Evolutionary conservation across 495 filamentous ascomycete genomes (phyloP).

Genomic region (Daldinia grandis): DNA sequence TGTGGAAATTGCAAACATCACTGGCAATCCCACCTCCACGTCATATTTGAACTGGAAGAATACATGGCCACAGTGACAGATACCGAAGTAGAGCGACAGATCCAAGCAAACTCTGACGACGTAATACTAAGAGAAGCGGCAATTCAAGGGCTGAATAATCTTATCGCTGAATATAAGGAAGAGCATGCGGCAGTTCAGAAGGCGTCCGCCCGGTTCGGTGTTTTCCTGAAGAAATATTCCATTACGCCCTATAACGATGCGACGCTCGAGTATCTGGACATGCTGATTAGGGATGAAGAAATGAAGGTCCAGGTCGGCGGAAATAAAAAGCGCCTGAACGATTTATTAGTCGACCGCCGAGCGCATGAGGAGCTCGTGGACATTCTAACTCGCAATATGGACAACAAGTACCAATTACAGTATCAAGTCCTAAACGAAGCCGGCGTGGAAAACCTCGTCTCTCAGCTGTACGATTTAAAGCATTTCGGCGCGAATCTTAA

Average conservation of each 20-base stretch:
- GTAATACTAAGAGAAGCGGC: slow-evolving; percentile 19
- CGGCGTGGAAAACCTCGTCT: neutral
- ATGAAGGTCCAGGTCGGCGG: neutral
- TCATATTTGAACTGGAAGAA: slow-evolving; percentile 42
- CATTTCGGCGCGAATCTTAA: neutral
- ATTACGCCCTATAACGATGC: slow-evolving; percentile 53
- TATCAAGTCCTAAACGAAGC: neutral
- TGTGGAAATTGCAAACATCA: slow-evolving; percentile 39
- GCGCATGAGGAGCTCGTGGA: neutral
- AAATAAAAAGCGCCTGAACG: neutral
- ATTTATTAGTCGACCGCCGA: neutral
- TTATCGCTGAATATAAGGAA: slow-evolving; percentile 42
- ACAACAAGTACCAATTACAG: neutral
- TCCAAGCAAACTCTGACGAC: slow-evolving; percentile 33
- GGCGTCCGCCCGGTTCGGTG: slow-evolving; percentile 49
- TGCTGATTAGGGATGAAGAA: slow-evolving; percentile 42
- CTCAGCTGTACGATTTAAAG: neutral
- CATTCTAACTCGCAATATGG: neutral
- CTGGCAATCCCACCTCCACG: slow-evolving; percentile 51
- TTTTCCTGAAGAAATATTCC: slow-evolving; percentile 50
- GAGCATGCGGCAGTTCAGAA: slow-evolving; percentile 47
- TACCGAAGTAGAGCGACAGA: slow-evolving; percentile 34
- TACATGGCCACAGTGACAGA: slow-evolving; percentile 31
- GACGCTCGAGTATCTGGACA: slow-evolving; percentile 50
- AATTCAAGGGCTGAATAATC: neutral